A percentile compares a stretch with the other conserved stretches of the same genome.
Conservation (phyloP, 805 yeast genomes). For the Yamadazyma insecticola region DNA sequence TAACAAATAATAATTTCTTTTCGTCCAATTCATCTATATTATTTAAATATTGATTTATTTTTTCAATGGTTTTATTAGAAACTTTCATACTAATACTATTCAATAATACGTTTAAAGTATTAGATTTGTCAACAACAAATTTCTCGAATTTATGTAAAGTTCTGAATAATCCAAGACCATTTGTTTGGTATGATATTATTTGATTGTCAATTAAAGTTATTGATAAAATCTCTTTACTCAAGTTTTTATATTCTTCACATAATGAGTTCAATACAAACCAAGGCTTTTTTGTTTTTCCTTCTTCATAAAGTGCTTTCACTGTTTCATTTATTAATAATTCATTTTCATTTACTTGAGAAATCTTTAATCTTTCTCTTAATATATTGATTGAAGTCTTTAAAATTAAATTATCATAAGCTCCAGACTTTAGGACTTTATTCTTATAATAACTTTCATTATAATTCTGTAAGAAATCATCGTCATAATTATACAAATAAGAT, state of each 20-base stretch:
- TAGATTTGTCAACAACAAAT: conserved; percentile 13
- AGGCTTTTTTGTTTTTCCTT: conserved; percentile 39
- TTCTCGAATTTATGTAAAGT: conserved; percentile 29
- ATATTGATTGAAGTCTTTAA: conserved; percentile 51
- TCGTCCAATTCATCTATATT: no score
- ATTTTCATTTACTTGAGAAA: conserved; percentile 2
- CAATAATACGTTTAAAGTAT: conserved; percentile 16
- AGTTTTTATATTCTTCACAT: conserved; percentile 64
- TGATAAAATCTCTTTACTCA: conserved; percentile 56
- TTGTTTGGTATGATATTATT: conserved; percentile 23
- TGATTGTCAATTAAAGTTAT: conserved; percentile 22
- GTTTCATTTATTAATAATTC: conserved; percentile 21
- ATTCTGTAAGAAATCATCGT: conserved; percentile 19
- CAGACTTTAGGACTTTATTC: conserved; percentile 45
- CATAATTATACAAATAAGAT: not conserved
- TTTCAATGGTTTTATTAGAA: conserved; percentile 26
- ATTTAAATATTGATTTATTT: conserved; percentile 13
- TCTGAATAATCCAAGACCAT: conserved; percentile 29
- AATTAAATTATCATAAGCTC: conserved; percentile 43
- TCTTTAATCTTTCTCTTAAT: conserved; percentile 36
- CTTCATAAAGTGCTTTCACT: conserved; percentile 11
- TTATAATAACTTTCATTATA: conserved; percentile 36
- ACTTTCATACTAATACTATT: conserved; percentile 17
- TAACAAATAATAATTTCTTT: no score
- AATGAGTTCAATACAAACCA: conserved; percentile 70